Percentiles rank a stretch among this genome's conserved stretches.
Conservation (phyloP, 495 filamentous ascomycete genomes). For the Staphylotrichum tortipilum region DNA sequence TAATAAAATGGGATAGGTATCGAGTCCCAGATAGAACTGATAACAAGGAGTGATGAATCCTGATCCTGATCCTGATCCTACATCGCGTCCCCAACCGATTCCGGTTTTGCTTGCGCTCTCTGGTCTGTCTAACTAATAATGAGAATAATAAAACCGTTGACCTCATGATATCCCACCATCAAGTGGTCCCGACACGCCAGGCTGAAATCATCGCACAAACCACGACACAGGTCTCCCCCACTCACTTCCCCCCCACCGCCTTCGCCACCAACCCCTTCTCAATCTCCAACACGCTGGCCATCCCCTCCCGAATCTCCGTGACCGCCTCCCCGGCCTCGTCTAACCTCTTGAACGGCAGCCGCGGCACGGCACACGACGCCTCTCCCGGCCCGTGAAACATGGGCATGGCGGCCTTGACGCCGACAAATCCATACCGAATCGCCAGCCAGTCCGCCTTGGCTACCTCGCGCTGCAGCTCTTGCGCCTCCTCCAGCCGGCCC, state of each 20-base stretch:
- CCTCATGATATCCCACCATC: background rate
- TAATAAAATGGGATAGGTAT: too few relatives aligned
- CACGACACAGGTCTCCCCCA: background rate
- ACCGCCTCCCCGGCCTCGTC: background rate
- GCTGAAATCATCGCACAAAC: background rate
- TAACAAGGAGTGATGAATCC: too few relatives aligned
- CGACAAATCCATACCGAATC: constrained; percentile 70
- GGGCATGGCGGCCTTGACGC: constrained; percentile 73
- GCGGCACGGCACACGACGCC: constrained; percentile 10
- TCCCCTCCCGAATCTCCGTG: constrained; percentile 10
- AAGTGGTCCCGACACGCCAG: background rate
- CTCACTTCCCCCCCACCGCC: background rate
- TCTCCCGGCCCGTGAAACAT: constrained; percentile 63
- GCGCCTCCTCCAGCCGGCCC: constrained; percentile 61
- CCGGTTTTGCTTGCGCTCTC: too few relatives aligned
- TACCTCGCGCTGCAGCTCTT: constrained; percentile 59
- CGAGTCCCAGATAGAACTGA: too few relatives aligned
- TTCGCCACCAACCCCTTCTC: constrained; percentile 1
- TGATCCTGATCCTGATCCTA: background rate
- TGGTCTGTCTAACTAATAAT: too few relatives aligned
- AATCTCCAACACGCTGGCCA: constrained; percentile 9
- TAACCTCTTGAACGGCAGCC: constrained; percentile 18
- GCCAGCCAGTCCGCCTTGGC: constrained; percentile 73
- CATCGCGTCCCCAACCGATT: background rate
- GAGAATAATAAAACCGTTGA: too few relatives aligned